Percentiles rank a stretch among this genome's conserved stretches.
Evolutionary conservation across 371 early-diverging fungal species (phyloP).

Genomic region (Mucor lusitanicus): DNA sequence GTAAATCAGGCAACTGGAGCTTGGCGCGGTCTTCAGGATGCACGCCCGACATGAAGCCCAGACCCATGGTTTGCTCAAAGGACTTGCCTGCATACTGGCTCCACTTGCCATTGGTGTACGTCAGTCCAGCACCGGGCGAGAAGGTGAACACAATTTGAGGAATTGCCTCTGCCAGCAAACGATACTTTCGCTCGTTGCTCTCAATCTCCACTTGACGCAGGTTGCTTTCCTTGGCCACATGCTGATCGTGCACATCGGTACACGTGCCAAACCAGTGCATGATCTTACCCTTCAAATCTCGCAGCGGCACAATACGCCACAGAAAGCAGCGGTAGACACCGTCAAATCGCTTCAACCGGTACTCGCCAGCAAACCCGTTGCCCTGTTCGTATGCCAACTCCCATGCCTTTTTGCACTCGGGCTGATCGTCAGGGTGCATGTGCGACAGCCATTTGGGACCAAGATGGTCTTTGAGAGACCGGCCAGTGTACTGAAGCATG

Average conservation of each 20-base stretch:
- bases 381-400: conserved; percentile 57
- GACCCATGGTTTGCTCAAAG: conserved; percentile 56
- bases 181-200: conserved; percentile 66
- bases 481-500: conserved; percentile 57
- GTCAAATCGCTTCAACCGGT: conserved; percentile 60
- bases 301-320: conserved; percentile 61
- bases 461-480: conserved; percentile 49
- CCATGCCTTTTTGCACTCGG: conserved; percentile 53
- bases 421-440: conserved; percentile 63
- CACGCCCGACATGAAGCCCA: conserved; percentile 67
- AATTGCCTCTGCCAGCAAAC: conserved; percentile 66
- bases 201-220: conserved; percentile 62
- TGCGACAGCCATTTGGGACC: conserved; percentile 56
- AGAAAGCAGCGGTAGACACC: conserved; percentile 64
- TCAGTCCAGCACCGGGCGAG: conserved; percentile 59
- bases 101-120: conserved; percentile 69
- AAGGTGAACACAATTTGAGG: conserved; percentile 71
- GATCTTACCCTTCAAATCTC: conserved; percentile 59
- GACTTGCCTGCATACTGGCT: conserved; percentile 56
- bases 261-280: conserved; percentile 66
- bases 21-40: conserved; percentile 63
- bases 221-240: conserved; percentile 53
- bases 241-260: conserved; percentile 69
- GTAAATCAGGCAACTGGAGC: conserved; percentile 54
- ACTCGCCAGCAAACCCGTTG: conserved; percentile 63